These are phyloP conservation scores for Mallotus repandus DNA, from an alignment of 441 rosid species.

Conservation along the genomic window DNA sequence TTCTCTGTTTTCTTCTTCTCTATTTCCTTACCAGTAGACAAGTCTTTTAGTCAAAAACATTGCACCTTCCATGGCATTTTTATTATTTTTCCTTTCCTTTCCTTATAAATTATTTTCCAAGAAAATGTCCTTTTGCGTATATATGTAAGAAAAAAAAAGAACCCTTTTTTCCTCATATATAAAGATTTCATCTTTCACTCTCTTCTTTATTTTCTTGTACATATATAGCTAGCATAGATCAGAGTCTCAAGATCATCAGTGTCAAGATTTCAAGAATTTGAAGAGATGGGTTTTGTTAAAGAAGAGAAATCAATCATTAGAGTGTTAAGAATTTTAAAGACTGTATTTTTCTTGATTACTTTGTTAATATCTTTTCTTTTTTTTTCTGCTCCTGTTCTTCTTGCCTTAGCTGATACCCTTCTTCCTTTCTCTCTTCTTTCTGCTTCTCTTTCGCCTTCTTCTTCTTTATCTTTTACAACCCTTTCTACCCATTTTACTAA, in stretches of 20 bases:
- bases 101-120: not conserved
- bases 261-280: not conserved
- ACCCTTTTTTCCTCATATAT: not conserved
- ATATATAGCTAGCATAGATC: too few relatives aligned
- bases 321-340: slow-evolving; percentile 60
- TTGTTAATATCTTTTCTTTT: slow-evolving; percentile 73
- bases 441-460: slow-evolving; percentile 46
- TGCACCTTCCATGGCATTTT: slow-evolving; percentile 20
- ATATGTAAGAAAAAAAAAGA: not conserved
- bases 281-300: slow-evolving; percentile 62
- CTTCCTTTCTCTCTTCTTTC: slow-evolving; percentile 81
- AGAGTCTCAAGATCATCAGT: not conserved
- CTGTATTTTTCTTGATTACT: slow-evolving; percentile 66
- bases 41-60: slow-evolving; percentile 39
- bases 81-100: not conserved
- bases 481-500: slow-evolving; percentile 52
- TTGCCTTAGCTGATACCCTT: slow-evolving; percentile 70
- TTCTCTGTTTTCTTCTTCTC: slow-evolving; percentile 13
- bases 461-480: slow-evolving; percentile 30
- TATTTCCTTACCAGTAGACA: slow-evolving; percentile 6
- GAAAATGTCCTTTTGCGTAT: not conserved
- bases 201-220: slow-evolving; percentile 9
- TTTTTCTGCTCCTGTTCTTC: slow-evolving; percentile 79
- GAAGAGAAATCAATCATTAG: slow-evolving; percentile 48
- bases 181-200: too few relatives aligned